Conservation (phyloP, 2,329 filamentous ascomycete species). For the Ceratocystis diversiconidia region DNA sequence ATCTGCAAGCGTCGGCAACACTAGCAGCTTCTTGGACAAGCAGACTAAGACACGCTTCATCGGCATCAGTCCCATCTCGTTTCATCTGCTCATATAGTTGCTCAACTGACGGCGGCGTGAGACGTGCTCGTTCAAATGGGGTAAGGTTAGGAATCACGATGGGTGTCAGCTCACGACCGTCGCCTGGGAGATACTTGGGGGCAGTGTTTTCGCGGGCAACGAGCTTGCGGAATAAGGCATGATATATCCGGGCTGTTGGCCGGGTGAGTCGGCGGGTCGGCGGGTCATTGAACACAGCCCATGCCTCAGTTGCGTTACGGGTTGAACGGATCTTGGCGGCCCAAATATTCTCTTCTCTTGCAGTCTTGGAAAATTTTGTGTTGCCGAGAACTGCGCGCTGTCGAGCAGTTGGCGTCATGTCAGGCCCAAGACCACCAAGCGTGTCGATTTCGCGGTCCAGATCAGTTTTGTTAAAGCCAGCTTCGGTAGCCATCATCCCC, state of each 20-base stretch:
- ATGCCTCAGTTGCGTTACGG: conserved; percentile 47
- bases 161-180: conserved; percentile 20
- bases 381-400: conserved; percentile 25
- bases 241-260: conserved; percentile 36
- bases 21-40: conserved; percentile 39
- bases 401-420: conserved; percentile 44
- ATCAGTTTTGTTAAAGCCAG: conserved; percentile 37
- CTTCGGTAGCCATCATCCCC: conserved; percentile 39
- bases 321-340: conserved; percentile 43
- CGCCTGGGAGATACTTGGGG: conserved; percentile 19
- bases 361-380: neutral
- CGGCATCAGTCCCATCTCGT: conserved; percentile 33
- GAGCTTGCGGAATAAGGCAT: conserved; percentile 47
- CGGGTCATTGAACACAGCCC: conserved; percentile 35
- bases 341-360: conserved; percentile 28
- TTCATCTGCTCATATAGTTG: conserved; percentile 48
- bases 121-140: conserved; percentile 50
- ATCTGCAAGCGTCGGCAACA: conserved; percentile 10
- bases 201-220: conserved; percentile 25
- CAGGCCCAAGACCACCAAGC: conserved; percentile 37
- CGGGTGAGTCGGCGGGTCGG: conserved; percentile 24
- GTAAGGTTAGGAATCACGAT: conserved; percentile 36
- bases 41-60: conserved; percentile 37
- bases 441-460: conserved; percentile 36
- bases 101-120: conserved; percentile 43